A percentile compares a stretch with the other conserved stretches of the same genome.
Conservation (phyloP, 2,329 filamentous ascomycete genomes). For the Fusarium chaquense region DNA sequence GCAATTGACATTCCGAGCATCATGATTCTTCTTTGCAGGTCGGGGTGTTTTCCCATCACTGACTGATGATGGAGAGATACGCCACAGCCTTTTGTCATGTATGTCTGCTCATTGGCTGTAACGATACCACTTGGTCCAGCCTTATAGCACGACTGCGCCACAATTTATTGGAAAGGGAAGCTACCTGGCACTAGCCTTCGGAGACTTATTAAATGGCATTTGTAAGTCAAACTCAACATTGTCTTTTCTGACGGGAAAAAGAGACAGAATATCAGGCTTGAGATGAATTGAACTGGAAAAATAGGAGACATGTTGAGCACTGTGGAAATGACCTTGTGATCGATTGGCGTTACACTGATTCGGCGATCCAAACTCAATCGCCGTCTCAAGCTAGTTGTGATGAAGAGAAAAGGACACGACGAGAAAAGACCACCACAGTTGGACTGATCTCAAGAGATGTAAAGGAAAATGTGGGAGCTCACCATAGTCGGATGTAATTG, state of each 20-base stretch:
- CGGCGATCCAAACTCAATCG: neutral
- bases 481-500: slow-evolving; percentile 11
- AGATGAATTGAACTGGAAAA: too few relatives aligned
- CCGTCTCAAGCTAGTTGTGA: neutral
- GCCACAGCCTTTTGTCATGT: slow-evolving; percentile 15
- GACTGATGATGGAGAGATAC: neutral
- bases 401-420: neutral
- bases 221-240: slow-evolving; percentile 14
- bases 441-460: neutral
- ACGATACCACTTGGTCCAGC: slow-evolving; percentile 12
- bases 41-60: slow-evolving; percentile 2
- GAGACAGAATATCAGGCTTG: neutral
- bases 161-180: neutral
- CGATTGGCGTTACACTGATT: neutral
- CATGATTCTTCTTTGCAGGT: neutral
- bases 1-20: slow-evolving; percentile 12
- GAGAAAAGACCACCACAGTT: neutral
- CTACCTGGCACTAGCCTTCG: slow-evolving; percentile 26
- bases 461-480: slow-evolving; percentile 1
- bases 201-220: slow-evolving; percentile 18
- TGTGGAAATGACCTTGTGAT: rapidly evolving
- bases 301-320: too few relatives aligned
- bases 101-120: neutral
- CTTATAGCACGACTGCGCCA: slow-evolving; percentile 22
- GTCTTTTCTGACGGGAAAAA: neutral